Evolutionary conservation across 1,284 basidiomycete species (phyloP), one percentile per base, ranked within the genome.

Genomic region (Boletus semigastroideus): DNA sequence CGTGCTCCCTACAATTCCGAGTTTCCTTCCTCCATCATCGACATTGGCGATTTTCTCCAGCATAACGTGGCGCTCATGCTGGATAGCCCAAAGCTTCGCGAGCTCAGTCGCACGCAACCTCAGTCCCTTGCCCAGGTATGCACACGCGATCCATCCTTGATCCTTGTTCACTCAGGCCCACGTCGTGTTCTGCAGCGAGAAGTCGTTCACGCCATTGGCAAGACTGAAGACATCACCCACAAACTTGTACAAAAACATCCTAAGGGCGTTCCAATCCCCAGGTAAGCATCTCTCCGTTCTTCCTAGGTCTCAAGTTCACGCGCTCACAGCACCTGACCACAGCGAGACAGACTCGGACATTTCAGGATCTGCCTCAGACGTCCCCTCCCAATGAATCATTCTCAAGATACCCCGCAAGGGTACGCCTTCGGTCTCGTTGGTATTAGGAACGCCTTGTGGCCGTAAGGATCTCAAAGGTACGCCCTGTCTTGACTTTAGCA

Each of bases 61-160:
- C 27, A 25, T 37, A 16, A 49, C 10, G 59, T 46, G 51, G 28
- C 49, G 6, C 42, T 42, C 17, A 48, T 17, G 3, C 52, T 70
- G 51, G 55, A 53, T 17, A 58, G 46, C 25, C 46, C 55, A 34
- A 53, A 56, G 27, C 61, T 68, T 31, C 54, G 52, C 40, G 27
- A 55, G 19, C 63, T 66, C 31, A 39, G 46, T 43, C 65, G 61
- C 5, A 17, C 39, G 13, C 49, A 61, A 42, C 51, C 69, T 22
- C 65, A 70, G 47, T 51, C 63, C 7, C 59, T 69, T 14, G 65
- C 65, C 33, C 67, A 68, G 54, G 65, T 64, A 33, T 16, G 52
- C 12, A 12, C 12, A 10, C 14, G 36, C 13, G 9, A 16, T 33
- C 22, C 28, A 25, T 1, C 13, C 25, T 11, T 14, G 3, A 1